phyloP scores from a whole-genome alignment of 768 basidiomycete species.

The Baorangia bicolor region DNA sequence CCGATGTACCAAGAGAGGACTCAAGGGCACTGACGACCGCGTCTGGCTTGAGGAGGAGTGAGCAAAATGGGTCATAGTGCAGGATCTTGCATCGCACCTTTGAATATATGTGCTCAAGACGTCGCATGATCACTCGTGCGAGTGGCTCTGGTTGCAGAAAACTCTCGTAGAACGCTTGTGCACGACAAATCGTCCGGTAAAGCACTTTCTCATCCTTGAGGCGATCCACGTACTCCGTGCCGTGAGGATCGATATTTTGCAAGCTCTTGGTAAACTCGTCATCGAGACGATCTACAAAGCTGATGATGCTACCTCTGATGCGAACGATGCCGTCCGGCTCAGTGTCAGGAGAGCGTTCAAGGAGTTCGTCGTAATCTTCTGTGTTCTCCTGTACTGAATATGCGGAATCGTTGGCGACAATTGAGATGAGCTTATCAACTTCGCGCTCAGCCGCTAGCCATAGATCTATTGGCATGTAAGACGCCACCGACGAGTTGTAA shows the following conservation, averaged over 20 bases:
- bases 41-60: slow-evolving; percentile 66
- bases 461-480: slow-evolving; percentile 89
- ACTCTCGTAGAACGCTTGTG: slow-evolving; percentile 89
- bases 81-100: slow-evolving; percentile 55
- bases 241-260: slow-evolving; percentile 98
- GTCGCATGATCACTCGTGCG: slow-evolving; percentile 88
- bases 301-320: slow-evolving; percentile 94
- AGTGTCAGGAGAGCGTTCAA: slow-evolving; percentile 74
- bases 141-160: slow-evolving; percentile 75
- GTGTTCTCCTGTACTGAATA: slow-evolving; percentile 87
- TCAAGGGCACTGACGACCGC: slow-evolving; percentile 91
- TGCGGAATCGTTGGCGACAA: slow-evolving; percentile 65
- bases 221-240: slow-evolving; percentile 97
- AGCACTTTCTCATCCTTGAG: slow-evolving; percentile 94
- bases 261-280: slow-evolving; percentile 97
- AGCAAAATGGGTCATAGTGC: neutral
- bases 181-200: slow-evolving; percentile 90
- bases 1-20: slow-evolving; percentile 55
- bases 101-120: slow-evolving; percentile 96
- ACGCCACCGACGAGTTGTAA: slow-evolving; percentile 84
- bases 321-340: slow-evolving; percentile 75
- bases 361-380: slow-evolving; percentile 88
- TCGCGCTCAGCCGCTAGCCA: slow-evolving; percentile 88
- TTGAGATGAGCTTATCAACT: slow-evolving; percentile 82
- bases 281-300: slow-evolving; percentile 92